These are phyloP conservation scores for Pulchroboletus neoregius DNA, from an alignment of 1,284 basidiomycete genomes.

Conservation along the genomic window DNA sequence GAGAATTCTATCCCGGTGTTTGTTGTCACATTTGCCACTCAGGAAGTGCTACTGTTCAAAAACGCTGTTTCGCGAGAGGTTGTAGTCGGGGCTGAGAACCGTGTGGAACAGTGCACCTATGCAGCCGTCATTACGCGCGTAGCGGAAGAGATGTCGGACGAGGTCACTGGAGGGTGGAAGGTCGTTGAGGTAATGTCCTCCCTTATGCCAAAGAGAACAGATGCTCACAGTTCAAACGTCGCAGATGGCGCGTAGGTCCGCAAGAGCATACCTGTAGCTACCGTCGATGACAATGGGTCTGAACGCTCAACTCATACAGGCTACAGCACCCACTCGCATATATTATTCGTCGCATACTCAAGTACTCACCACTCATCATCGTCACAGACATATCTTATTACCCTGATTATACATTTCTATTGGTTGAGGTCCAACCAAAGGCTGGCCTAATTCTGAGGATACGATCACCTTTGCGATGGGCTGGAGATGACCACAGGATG, in stretches of 20 bases:
- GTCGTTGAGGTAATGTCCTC: constrained; percentile 73
- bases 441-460: background rate
- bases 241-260: constrained; percentile 39
- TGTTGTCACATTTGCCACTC: constrained; percentile 90
- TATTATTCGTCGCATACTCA: constrained; percentile 22
- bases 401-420: constrained; percentile 24
- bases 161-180: constrained; percentile 98
- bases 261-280: constrained; percentile 36
- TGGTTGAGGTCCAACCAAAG: background rate
- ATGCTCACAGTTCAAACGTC: constrained; percentile 5
- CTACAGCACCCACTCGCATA: constrained; percentile 10
- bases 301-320: constrained; percentile 1
- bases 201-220: background rate
- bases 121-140: constrained; percentile 88
- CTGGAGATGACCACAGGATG: background rate
- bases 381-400: constrained; percentile 29
- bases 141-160: constrained; percentile 83
- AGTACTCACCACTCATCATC: constrained; percentile 32
- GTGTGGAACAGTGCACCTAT: constrained; percentile 92
- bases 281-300: background rate
- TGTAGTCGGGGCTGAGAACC: constrained; percentile 81
- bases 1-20: constrained; percentile 91
- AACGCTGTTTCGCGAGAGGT: constrained; percentile 86
- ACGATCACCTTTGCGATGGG: background rate
- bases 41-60: constrained; percentile 91